Percentiles rank a stretch among this genome's conserved stretches.
Conservation (phyloP, 78 protist genomes). For the Dictyostelium firmibasis region DNA sequence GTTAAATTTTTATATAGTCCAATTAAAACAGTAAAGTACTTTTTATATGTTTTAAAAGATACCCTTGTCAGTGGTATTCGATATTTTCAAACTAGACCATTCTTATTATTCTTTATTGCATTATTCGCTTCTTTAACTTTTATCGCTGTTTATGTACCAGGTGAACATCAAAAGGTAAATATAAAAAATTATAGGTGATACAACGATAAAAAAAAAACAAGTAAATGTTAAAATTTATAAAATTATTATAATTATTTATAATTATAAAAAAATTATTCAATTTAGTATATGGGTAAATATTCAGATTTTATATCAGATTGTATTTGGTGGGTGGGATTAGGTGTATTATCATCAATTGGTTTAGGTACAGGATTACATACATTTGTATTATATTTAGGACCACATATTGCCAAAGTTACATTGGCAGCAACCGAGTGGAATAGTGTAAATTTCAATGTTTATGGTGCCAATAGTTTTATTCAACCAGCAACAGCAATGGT, state of each 20-base stretch:
- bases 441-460: conserved; percentile 39
- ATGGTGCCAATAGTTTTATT: conserved; percentile 65
- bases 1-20: conserved; percentile 43
- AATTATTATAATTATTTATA: background rate
- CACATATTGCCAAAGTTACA: conserved; percentile 87
- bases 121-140: background rate
- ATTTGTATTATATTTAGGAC: conserved; percentile 84
- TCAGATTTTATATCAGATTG: conserved; percentile 43
- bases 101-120: conserved; percentile 18
- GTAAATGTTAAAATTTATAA: no score
- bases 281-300: conserved; percentile 21
- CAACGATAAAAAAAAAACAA: no score
- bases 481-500: conserved; percentile 11
- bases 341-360: conserved; percentile 61
- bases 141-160: conserved; percentile 34
- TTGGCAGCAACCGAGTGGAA: conserved; percentile 83
- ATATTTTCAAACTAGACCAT: conserved; percentile 46
- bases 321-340: conserved; percentile 80
- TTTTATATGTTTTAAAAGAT: conserved; percentile 27
- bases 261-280: no score
- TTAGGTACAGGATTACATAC: conserved; percentile 88
- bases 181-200: background rate
- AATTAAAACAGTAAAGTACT: conserved; percentile 36
- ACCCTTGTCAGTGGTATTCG: background rate
- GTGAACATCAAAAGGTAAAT: conserved; percentile 60